Percentiles rank a stretch among this genome's conserved stretches.
These are phyloP conservation scores for Neofusicoccum sp. DNA, from an alignment of 2,329 filamentous ascomycete species.

Conservation along the genomic window DNA sequence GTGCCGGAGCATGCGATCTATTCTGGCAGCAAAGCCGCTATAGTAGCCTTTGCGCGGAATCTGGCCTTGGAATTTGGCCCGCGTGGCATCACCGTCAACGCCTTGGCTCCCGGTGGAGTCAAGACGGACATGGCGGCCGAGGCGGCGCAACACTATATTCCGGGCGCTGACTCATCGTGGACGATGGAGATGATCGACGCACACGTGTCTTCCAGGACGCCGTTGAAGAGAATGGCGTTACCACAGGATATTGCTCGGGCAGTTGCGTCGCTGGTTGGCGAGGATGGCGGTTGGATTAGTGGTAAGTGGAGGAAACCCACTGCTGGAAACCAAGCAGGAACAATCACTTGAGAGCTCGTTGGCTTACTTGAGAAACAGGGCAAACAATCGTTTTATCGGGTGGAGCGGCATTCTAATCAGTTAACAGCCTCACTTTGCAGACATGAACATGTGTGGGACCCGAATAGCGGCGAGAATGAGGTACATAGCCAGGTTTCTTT, in stretches of 20 bases:
- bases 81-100: conserved; percentile 79
- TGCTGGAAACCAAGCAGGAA: no score
- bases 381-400: no score
- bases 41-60: conserved; percentile 7
- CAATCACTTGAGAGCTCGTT: no score
- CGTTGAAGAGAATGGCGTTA: background rate
- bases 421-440: no score
- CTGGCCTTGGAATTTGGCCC: conserved; percentile 14
- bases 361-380: no score
- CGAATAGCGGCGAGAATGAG: no score
- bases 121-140: conserved; percentile 72
- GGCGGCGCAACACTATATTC: background rate
- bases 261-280: background rate
- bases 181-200: conserved; percentile 2
- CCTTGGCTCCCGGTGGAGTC: conserved; percentile 85
- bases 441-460: no score
- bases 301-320: no score
- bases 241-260: background rate
- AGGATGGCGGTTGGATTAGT: no score
- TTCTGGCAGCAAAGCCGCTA: conserved; percentile 1
- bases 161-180: background rate
- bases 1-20: conserved; percentile 1
- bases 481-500: no score
- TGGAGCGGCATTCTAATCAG: no score
- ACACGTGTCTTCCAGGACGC: background rate